A percentile compares a stretch with the other conserved stretches of the same genome.
Evolutionary conservation across 768 basidiomycete genomes (phyloP).

Genomic region (Termitomyces titanicus): DNA sequence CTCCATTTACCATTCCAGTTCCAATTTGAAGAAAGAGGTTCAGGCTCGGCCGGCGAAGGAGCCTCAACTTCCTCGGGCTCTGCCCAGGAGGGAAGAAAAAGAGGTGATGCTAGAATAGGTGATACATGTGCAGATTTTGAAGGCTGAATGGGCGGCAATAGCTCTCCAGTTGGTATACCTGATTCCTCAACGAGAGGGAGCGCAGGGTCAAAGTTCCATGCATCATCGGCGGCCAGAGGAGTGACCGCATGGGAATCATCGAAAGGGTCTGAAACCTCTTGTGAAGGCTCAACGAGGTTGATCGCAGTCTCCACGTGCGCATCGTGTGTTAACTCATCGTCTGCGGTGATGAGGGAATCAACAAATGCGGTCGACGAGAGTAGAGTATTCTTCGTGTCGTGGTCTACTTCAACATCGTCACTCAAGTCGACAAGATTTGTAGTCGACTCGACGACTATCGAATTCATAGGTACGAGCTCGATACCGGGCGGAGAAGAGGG

Average conservation of each 20-base stretch:
- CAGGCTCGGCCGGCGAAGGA: neutral
- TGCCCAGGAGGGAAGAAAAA: neutral
- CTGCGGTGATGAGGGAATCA: neutral
- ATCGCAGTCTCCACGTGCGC: neutral
- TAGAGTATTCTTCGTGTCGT: too few relatives aligned
- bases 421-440: slow-evolving; percentile 7
- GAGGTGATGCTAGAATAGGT: neutral
- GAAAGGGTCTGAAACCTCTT: slow-evolving; percentile 8
- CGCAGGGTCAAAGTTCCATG: neutral
- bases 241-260: slow-evolving; percentile 8
- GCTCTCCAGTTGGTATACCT: neutral
- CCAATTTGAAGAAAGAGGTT: slow-evolving; percentile 5
- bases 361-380: neutral
- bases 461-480: slow-evolving; percentile 5
- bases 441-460: neutral
- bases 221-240: neutral
- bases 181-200: neutral
- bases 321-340: neutral
- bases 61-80: neutral
- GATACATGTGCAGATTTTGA: neutral
- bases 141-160: neutral
- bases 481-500: slow-evolving; percentile 8
- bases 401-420: neutral
- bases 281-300: neutral
- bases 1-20: slow-evolving; percentile 13